Evolutionary conservation across 2,329 filamentous ascomycete species (phyloP), one percentile per base, ranked within the genome.

Genomic region (Tolypocladium ophioglossoides): DNA sequence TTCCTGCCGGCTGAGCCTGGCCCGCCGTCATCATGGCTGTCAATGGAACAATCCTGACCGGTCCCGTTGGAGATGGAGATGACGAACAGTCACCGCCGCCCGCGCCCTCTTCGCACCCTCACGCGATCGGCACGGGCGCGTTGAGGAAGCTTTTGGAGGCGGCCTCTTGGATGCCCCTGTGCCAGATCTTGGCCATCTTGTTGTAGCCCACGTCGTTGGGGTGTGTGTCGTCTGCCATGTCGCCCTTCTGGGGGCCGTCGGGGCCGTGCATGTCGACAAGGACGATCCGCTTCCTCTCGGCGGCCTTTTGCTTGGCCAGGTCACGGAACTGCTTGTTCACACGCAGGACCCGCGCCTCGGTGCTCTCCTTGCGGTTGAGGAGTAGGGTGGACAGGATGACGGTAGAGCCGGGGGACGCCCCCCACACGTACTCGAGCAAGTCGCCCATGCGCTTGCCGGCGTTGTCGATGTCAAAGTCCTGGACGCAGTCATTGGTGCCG

Each of bases 401-500:
- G 35, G 66, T 68, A 1, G 66, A 62, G 18, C 62, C 55, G 6
- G 68, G 67, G 14, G 68, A 70, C 20, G 59, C 56, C 1, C 1
- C 12, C 61, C 66, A 69, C 35, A 75, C 50, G 52, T 65, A 64
- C n/a, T 67, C 60, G 37, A 75, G 54, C 62, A 75, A 52, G n/a
- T 58, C 56, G 38, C 62, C 63, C 60, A 71, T 67, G 35, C 72
- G 66, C 16, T 61, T 57, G 38, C 64, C 66, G 6, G 67, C 67
- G 32, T 56, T 51, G 32, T 55, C 55, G 10, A 72, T 54, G 41
- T 71, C 61, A 53, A 56, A 62, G 56, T 64, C 54, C 54, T 72
- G 69, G 18, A 61, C 27, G 48, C 70, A 72, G 58, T 76, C 73
- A 56, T 76, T 76, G 49, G 73, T 75, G 51, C 74, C 74, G 12